Evolutionary conservation across 805 yeast species (phyloP), one percentile per base, ranked within the genome.

Genomic region (Candida golubevii): DNA sequence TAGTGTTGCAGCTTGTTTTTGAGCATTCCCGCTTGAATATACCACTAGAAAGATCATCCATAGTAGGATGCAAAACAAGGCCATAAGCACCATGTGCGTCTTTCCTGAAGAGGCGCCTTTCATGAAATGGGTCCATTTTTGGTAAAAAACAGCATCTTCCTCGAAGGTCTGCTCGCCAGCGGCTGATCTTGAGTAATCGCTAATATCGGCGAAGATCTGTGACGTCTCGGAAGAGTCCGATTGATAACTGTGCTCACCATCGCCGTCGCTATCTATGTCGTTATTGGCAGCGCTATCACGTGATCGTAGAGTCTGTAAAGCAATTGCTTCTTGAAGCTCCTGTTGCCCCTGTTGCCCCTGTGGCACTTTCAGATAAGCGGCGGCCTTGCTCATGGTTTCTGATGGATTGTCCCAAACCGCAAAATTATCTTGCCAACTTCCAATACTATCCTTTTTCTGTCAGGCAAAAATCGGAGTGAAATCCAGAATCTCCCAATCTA

Each of bases 31-130:
- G 32, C 52, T 49, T 18, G 72, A 53, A 59, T 69, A 66, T 11
- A 57, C 44, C 3, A 65, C 30, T 1, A 65, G 26, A 1, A 59
- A 64, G 2, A 49, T 33, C 3, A 59, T n/a, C 72, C 72, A 67
- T 14, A 64, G 29, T 2, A 42, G 36, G 8, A 57, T 29, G 9
- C 48, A 33, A 6, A 43, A 15, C 2, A 42, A 30, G 1, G 46
- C 41, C 7, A 44, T 7, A 3, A 47, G 15, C 12, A 35, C n/a
- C 15, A 42, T 30, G 11, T n/a, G 5, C n/a, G 33, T 41, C 34
- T 45, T 46, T 12, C 41, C 33, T 33, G 46, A 23, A 3, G 33
- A 35, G 3, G 33, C 36, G 28, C 31, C n/a, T 8, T 39, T 41
- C 23, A 26, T 26, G 45, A 48, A 45, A 26, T 27, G 36, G 26